Evolutionary conservation across 257 asterid genomes (phyloP), one percentile per base, ranked within the genome.

Genomic region (Thymus quinquecostatus): DNA sequence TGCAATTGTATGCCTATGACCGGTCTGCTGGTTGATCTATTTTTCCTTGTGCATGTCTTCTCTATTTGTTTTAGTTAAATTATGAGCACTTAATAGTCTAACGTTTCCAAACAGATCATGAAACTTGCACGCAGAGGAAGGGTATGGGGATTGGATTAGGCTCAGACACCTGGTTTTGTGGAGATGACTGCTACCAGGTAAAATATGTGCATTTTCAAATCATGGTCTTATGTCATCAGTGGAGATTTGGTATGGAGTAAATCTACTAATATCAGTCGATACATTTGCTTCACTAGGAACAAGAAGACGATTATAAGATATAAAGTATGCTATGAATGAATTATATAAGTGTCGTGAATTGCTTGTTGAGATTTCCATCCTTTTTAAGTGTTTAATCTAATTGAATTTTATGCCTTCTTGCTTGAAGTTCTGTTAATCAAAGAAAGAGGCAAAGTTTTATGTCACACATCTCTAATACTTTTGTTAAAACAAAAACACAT

Each of bases 161-260:
- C 77, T 81, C 92, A 49, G 97, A 80, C 70, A 69, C 85, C 61
- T 92, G 97, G 98, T 92, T 92, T 79, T 95, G 99, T 78, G 82
- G 92, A 66, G 85, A 85, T 75, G 80, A 83, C 79, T 95, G 99
- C 74, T 85, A 79, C 64, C 88, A 92, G 97, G 99, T 95, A 83
- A 82, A 64, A 56, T 49, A 43, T 43, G 27, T 66, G 62, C 55
- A 64, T 73, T 54, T 43, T 54, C 69, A 54, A 63, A 59, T 56
- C 69, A 44, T 54, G 40, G 48, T 69, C 58, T 75, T 69, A 51
- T 21, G 21, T 70, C 1, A 30, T 47, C 41, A 56, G 60, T 11
- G 40, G 45, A 41, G 58, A 33, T 21, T 41, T 58, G 21, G 11
- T 69, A 59, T 21, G 68, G 62, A 53, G 27, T 29, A 62, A 64